Evolutionary conservation across 768 basidiomycete genomes (phyloP).

Genomic region (Boletus edulis): DNA sequence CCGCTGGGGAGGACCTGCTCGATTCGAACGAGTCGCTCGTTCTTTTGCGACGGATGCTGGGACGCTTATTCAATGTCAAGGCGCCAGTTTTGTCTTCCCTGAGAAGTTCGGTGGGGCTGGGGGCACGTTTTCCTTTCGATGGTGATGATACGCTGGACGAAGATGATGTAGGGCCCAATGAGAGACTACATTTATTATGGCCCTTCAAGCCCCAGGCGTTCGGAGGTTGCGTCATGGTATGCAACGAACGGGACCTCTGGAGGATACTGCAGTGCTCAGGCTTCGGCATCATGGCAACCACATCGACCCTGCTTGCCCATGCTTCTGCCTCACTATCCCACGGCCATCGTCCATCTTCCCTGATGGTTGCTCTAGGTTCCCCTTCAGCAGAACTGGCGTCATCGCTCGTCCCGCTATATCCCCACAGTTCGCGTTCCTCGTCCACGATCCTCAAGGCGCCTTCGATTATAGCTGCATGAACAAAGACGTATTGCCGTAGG

Average conservation of each 20-base stretch:
- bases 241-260: conserved; percentile 8
- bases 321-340: conserved; percentile 13
- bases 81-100: conserved; percentile 61
- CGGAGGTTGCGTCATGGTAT: conserved; percentile 1
- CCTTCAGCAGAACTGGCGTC: conserved; percentile 18
- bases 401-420: conserved; percentile 20
- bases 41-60: conserved; percentile 56
- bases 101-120: conserved; percentile 68
- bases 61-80: conserved; percentile 57
- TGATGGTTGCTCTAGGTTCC: not conserved
- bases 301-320: conserved; percentile 1
- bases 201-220: conserved; percentile 6
- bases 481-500: conserved; percentile 91
- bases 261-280: not conserved
- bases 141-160: conserved; percentile 28
- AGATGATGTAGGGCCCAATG: conserved; percentile 9
- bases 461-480: conserved; percentile 82
- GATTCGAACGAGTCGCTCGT: conserved; percentile 12
- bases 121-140: conserved; percentile 58
- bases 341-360: conserved; percentile 18
- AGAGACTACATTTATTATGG: not conserved
- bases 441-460: conserved; percentile 76
- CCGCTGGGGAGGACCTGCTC: conserved; percentile 4
- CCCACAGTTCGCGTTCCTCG: conserved; percentile 53
- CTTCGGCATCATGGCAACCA: not conserved